These are phyloP conservation scores for Collybia nuda DNA, from an alignment of 768 basidiomycete species.

Conservation along the genomic window DNA sequence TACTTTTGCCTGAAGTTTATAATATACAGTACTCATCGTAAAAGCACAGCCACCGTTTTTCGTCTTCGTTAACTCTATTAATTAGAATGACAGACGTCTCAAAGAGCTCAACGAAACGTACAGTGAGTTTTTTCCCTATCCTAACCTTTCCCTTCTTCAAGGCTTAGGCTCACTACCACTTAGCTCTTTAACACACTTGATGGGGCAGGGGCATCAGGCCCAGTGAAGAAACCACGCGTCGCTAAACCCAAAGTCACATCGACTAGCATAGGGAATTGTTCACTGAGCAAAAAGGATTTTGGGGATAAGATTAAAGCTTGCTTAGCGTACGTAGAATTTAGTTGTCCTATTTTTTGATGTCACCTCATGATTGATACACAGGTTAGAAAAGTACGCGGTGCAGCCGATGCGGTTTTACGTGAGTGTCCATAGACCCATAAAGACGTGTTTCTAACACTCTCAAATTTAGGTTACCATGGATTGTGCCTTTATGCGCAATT, in stretches of 20 bases:
- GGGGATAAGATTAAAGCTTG: conserved; percentile 4
- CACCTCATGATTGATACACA: background rate
- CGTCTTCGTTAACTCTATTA: too few relatives aligned
- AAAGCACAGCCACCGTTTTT: too few relatives aligned
- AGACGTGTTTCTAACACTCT: background rate
- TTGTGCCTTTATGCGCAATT: conserved; percentile 2
- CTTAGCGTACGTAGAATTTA: background rate
- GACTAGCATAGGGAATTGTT: conserved; percentile 1
- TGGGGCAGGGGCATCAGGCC: background rate
- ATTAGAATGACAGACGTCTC: too few relatives aligned
- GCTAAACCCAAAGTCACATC: conserved; percentile 1
- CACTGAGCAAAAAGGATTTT: conserved; percentile 7
- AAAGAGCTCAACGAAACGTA: too few relatives aligned
- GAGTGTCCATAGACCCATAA: background rate
- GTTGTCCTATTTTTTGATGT: too few relatives aligned
- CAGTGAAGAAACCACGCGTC: conserved; percentile 8
- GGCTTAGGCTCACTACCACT: too few relatives aligned
- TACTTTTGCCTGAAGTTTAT: too few relatives aligned
- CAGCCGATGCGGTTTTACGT: conserved; percentile 3
- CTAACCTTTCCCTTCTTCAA: too few relatives aligned
- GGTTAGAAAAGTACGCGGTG: conserved; percentile 1
- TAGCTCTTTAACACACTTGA: too few relatives aligned
- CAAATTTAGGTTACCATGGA: background rate
- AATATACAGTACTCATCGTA: too few relatives aligned
- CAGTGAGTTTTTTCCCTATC: too few relatives aligned